phyloP scores from a whole-genome alignment of 495 filamentous ascomycete genomes.

The Lineolata rhizophorae region DNA sequence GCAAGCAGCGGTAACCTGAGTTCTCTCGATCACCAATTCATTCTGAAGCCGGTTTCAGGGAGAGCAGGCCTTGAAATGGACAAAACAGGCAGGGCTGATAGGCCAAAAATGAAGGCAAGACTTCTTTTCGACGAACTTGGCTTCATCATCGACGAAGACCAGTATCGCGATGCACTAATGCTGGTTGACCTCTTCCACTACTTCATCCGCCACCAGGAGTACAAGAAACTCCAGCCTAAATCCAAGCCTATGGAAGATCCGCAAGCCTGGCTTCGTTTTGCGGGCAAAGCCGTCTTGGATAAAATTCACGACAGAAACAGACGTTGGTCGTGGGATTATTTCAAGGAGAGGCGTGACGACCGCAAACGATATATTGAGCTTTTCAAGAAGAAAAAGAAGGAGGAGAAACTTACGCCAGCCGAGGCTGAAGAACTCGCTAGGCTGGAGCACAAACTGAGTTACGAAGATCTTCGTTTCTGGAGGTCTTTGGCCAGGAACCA shows the following conservation, averaged over 20 bases:
- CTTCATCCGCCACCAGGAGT: conserved; percentile 93
- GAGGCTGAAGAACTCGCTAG: conserved; percentile 51
- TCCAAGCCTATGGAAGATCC: conserved; percentile 74
- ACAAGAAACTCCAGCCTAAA: conserved; percentile 83
- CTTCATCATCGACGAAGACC: conserved; percentile 83
- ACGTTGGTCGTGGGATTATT: conserved; percentile 85
- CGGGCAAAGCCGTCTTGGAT: conserved; percentile 62
- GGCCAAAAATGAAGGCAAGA: conserved; percentile 74
- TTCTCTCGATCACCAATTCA: conserved; percentile 53
- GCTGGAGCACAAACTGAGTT: conserved; percentile 71
- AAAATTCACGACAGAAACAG: conserved; percentile 87
- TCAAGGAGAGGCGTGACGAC: conserved; percentile 78
- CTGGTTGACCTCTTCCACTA: conserved; percentile 96
- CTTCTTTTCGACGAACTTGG: conserved; percentile 90
- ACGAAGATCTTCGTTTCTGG: conserved; percentile 96
- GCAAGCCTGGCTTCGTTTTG: conserved; percentile 76
- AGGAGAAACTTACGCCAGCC: conserved; percentile 42
- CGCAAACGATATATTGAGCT: conserved; percentile 72
- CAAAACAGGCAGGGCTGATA: conserved; percentile 62
- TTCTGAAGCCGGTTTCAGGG: conserved; percentile 84
- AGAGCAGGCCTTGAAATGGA: conserved; percentile 80
- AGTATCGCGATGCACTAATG: conserved; percentile 93
- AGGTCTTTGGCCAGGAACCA: conserved; percentile 84
- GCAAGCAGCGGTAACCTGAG: conserved; percentile 35
- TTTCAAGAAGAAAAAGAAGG: conserved; percentile 82